Evolutionary conservation across 2,329 filamentous ascomycete species (phyloP), one percentile per base, ranked within the genome.

Genomic region (Fusarium heterosporum): DNA sequence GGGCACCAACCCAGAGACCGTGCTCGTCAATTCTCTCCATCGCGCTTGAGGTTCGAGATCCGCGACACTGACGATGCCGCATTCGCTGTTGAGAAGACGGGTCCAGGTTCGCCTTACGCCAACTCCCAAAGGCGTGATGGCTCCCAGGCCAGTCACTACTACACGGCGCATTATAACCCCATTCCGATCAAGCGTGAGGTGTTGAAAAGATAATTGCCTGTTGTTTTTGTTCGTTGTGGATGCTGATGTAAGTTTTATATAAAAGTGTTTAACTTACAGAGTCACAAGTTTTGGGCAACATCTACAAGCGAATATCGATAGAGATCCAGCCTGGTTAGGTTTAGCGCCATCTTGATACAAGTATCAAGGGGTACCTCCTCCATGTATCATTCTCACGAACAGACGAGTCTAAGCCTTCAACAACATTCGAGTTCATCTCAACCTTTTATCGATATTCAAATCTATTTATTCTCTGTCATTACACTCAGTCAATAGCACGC

Each of bases 1-100:
- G 2, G 95, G 93, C 1, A 99, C 91, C 17, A 96, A 76, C 2
- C 91, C 96, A 41, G 94, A 95, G 50, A 98, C 89, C 53, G 90
- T 93, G 77, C 93, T 96, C 13, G 95, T 93, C 40, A 97, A 82
- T 41, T 89, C 86, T 10, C 83, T 83, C 84, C 94, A 97, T 68
- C 77, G 77, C 28, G 74, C 82, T 77, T 64, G 83, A 64, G 79
- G 89, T 61, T 83, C 86, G 51, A 87, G 83, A 58, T 86, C 77
- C 57, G 85, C 85, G 51, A 96, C 85, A 71, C 91, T 95, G 58
- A 89, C 85, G 72, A 99, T 88, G 66, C 94, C 96, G 64, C 90
- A 93, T 38, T 94, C 84, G 42, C 93, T 89, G 40, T 91, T 88
- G 29, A 98, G 78, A 40, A 99, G 87, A 52, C 92, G 90, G 61